Conservation (phyloP, 768 basidiomycete genomes). For the Lactifluus piperatus region DNA sequence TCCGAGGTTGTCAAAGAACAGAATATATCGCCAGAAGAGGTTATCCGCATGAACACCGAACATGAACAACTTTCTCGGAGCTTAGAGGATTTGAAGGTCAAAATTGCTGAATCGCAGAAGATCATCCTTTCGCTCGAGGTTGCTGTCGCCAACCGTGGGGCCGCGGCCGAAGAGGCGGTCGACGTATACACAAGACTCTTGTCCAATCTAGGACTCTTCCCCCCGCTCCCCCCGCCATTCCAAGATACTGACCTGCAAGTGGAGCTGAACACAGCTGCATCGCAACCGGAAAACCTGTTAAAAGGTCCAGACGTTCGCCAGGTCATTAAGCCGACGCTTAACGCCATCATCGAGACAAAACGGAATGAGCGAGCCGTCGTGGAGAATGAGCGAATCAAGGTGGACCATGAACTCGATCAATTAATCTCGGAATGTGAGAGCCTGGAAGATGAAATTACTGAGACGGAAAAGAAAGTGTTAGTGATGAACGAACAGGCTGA, state of each 20-base stretch:
- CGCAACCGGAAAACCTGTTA: slow-evolving; percentile 61
- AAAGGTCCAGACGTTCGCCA: slow-evolving; percentile 62
- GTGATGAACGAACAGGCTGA: slow-evolving; percentile 69
- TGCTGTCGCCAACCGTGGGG: slow-evolving; percentile 66
- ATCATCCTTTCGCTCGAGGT: slow-evolving; percentile 76
- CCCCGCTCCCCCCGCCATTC: slow-evolving; percentile 62
- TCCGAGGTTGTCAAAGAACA: slow-evolving; percentile 68
- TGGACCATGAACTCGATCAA: slow-evolving; percentile 79
- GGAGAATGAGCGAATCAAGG: slow-evolving; percentile 69
- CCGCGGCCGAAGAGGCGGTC: slow-evolving; percentile 74
- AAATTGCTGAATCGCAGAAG: slow-evolving; percentile 66
- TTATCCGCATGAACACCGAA: slow-evolving; percentile 83
- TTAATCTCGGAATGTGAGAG: slow-evolving; percentile 71
- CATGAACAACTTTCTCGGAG: slow-evolving; percentile 68
- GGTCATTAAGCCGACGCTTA: slow-evolving; percentile 69
- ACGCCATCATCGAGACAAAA: slow-evolving; percentile 60
- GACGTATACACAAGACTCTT: slow-evolving; percentile 71
- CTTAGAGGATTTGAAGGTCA: slow-evolving; percentile 68
- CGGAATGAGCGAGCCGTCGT: slow-evolving; percentile 58
- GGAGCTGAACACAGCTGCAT: slow-evolving; percentile 69
- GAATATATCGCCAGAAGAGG: slow-evolving; percentile 88
- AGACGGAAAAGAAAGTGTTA: slow-evolving; percentile 64
- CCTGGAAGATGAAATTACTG: slow-evolving; percentile 65
- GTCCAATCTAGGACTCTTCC: slow-evolving; percentile 67
- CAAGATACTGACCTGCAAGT: slow-evolving; percentile 69